These are phyloP conservation scores for Dothistroma septosporum DNA, from an alignment of 2,329 filamentous ascomycete species.

Conservation along the genomic window DNA sequence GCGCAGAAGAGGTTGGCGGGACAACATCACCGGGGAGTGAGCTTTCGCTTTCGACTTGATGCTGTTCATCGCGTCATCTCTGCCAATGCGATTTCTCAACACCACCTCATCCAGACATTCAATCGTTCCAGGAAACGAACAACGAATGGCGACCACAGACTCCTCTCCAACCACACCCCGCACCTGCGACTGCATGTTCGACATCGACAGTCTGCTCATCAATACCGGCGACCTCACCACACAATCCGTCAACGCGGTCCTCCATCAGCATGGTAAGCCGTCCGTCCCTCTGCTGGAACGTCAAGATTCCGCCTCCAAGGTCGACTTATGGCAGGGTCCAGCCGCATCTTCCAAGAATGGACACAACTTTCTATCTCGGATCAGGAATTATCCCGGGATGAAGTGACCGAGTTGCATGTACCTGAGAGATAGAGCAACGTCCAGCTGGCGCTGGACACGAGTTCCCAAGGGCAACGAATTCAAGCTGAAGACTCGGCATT, in stretches of 20 bases:
- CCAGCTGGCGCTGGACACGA: slow-evolving; percentile 82
- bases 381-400: slow-evolving; percentile 60
- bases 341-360: slow-evolving; percentile 68
- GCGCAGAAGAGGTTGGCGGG: too few species aligned
- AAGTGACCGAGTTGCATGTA: slow-evolving; percentile 66
- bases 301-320: slow-evolving; percentile 82
- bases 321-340: slow-evolving; percentile 54
- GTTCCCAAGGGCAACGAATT: slow-evolving; percentile 67
- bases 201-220: slow-evolving; percentile 96
- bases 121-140: too few species aligned
- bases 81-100: too few species aligned
- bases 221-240: slow-evolving; percentile 89
- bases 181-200: slow-evolving; percentile 85
- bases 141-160: too few species aligned
- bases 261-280: slow-evolving; percentile 67
- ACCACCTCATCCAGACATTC: too few species aligned
- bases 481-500: slow-evolving; percentile 63
- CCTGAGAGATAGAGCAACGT: slow-evolving; percentile 46
- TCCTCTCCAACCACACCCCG: slow-evolving; percentile 42
- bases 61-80: too few species aligned
- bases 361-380: slow-evolving; percentile 71
- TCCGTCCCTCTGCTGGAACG: slow-evolving; percentile 75
- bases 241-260: slow-evolving; percentile 70
- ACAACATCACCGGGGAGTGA: too few species aligned
- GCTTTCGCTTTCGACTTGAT: too few species aligned